Percentiles rank a stretch among this genome's conserved stretches.
These are phyloP conservation scores for Buddleja alternifolia DNA, from an alignment of 257 asterid genomes.

Conservation along the genomic window DNA sequence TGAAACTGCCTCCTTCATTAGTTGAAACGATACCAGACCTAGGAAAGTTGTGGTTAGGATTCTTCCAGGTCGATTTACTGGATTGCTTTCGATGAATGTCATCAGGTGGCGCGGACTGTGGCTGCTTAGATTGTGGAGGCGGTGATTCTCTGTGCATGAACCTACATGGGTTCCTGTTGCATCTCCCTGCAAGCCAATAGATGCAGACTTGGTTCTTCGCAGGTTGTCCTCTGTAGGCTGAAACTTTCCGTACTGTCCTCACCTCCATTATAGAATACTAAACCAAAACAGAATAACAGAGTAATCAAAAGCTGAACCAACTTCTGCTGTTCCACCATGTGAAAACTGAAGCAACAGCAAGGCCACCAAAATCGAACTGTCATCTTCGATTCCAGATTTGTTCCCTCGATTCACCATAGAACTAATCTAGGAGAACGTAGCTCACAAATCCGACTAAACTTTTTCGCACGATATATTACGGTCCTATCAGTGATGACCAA, in stretches of 20 bases:
- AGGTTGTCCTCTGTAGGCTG: constrained; percentile 24
- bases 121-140: constrained; percentile 18
- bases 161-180: constrained; percentile 56
- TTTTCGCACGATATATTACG: neutral
- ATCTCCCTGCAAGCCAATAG: constrained; percentile 61
- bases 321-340: constrained; percentile 14
- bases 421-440: neutral
- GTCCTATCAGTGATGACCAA: neutral
- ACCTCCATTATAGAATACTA: constrained; percentile 38
- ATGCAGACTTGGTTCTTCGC: constrained; percentile 39
- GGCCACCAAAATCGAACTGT: neutral
- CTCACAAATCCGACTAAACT: neutral
- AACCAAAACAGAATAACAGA: constrained; percentile 22
- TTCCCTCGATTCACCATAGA: neutral
- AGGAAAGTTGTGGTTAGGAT: constrained; percentile 6
- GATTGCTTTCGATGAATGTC: constrained; percentile 11
- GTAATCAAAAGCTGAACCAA: constrained; percentile 28
- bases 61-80: constrained; percentile 29
- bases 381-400: constrained; percentile 4
- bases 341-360: constrained; percentile 10
- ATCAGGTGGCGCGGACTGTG: neutral
- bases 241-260: constrained; percentile 29
- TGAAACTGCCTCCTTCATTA: neutral
- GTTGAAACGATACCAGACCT: constrained; percentile 19
- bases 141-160: constrained; percentile 43